Conservation (phyloP, 495 filamentous ascomycete species). For the Neurospora sp. region DNA sequence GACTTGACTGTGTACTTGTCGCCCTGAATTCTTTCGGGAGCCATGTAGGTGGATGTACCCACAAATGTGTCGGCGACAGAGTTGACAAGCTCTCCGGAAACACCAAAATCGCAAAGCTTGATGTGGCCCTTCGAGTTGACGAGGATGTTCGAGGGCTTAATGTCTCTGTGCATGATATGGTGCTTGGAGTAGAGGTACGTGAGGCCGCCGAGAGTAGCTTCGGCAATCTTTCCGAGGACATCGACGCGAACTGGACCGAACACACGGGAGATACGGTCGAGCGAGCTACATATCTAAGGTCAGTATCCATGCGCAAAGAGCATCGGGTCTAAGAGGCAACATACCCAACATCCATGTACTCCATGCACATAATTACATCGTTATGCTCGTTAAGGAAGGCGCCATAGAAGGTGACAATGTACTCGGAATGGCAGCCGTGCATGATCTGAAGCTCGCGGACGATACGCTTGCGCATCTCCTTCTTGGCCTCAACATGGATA, state of each 20-base stretch:
- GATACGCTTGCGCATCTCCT: constrained; percentile 90
- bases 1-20: constrained; percentile 96
- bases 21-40: constrained; percentile 92
- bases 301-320: constrained; percentile 18
- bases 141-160: constrained; percentile 95
- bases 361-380: constrained; percentile 99
- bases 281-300: constrained; percentile 50
- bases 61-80: constrained; percentile 97
- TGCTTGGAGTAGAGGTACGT: constrained; percentile 90
- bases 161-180: constrained; percentile 96
- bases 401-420: constrained; percentile 95
- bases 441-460: constrained; percentile 94
- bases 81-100: constrained; percentile 91
- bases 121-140: constrained; percentile 90
- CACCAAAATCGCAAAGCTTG: constrained; percentile 97
- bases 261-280: constrained; percentile 86
- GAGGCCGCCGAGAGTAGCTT: constrained; percentile 88
- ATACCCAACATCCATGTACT: constrained; percentile 99
- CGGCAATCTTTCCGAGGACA: constrained; percentile 96
- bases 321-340: constrained; percentile 14
- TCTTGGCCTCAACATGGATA: constrained; percentile 96
- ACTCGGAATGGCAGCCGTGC: constrained; percentile 92
- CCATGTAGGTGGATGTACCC: constrained; percentile 98
- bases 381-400: constrained; percentile 92
- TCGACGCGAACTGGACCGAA: constrained; percentile 96